Evolutionary conservation across 2,329 filamentous ascomycete genomes (phyloP).

Genomic region (Karstenula rhodostoma): DNA sequence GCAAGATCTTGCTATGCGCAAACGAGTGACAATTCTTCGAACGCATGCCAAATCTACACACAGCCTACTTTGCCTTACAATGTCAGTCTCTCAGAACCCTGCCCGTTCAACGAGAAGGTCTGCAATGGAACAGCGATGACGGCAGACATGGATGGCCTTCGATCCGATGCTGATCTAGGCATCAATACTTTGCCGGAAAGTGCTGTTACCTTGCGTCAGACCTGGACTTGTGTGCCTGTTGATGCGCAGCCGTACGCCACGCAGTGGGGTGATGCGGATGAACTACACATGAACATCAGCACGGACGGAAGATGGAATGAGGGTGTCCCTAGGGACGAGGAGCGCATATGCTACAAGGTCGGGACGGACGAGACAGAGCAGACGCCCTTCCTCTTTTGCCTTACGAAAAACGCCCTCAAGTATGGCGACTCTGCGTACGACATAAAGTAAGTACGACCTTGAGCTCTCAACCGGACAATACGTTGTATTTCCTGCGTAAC

Average conservation of each 20-base stretch:
- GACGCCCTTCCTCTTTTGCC: neutral
- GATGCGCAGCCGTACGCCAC: constrained; percentile 17
- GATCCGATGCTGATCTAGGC: constrained; percentile 19
- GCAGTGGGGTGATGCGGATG: constrained; percentile 12
- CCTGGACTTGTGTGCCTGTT: constrained; percentile 19
- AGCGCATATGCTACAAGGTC: constrained; percentile 15
- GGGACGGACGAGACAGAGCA: neutral
- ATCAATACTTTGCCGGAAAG: constrained; percentile 22
- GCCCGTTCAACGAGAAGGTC: constrained; percentile 23
- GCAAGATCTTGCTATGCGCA: constrained; percentile 19
- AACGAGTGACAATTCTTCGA: constrained; percentile 12
- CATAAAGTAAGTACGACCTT: neutral
- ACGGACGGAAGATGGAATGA: neutral
- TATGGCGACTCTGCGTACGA: constrained; percentile 6
- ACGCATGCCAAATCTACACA: constrained; percentile 16
- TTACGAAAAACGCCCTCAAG: neutral
- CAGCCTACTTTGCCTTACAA: constrained; percentile 14
- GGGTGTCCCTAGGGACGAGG: neutral
- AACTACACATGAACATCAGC: neutral
- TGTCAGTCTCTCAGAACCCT: constrained; percentile 3
- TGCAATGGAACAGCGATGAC: constrained; percentile 19
- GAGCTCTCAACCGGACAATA: too few relatives aligned
- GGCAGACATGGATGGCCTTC: constrained; percentile 18
- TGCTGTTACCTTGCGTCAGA: constrained; percentile 17
- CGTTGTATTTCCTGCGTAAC: neutral